A percentile compares a stretch with the other conserved stretches of the same genome.
phyloP scores from a whole-genome alignment of 306 rosid genomes.

The Datisca glomerata region DNA sequence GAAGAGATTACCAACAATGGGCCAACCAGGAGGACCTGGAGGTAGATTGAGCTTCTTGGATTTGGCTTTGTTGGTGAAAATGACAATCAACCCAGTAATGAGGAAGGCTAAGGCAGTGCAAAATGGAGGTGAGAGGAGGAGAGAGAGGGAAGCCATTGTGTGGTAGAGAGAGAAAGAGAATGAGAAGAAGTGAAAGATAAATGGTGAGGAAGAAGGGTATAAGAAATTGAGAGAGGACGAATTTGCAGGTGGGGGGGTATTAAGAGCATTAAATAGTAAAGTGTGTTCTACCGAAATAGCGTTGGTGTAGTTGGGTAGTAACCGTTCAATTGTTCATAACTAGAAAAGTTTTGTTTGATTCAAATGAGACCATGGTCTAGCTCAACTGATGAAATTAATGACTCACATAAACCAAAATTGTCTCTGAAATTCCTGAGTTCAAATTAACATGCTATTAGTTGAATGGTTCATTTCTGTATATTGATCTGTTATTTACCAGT shows the following conservation, averaged over 20 bases:
- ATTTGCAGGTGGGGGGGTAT: neutral
- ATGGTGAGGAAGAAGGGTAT: neutral
- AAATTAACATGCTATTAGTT: too few species aligned
- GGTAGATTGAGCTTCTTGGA: conserved; percentile 49
- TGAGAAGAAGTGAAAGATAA: neutral
- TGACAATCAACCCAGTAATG: conserved; percentile 34
- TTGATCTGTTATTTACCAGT: too few species aligned
- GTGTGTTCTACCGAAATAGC: too few species aligned
- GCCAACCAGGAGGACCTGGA: conserved; percentile 96
- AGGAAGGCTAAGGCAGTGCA: conserved; percentile 38
- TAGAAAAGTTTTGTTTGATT: too few species aligned
- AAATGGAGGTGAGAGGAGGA: conserved; percentile 20
- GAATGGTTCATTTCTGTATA: too few species aligned
- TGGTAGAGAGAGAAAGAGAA: neutral
- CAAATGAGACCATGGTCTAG: too few species aligned
- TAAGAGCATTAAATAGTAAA: neutral
- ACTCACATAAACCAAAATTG: too few species aligned
- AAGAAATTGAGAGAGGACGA: neutral
- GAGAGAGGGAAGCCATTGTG: conserved; percentile 14
- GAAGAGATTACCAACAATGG: conserved; percentile 85
- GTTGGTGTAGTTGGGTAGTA: too few species aligned
- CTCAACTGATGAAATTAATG: too few species aligned
- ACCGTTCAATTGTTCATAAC: too few species aligned
- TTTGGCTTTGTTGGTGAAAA: conserved; percentile 29
- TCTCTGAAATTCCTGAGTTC: too few species aligned